These are phyloP conservation scores for Amoebophrya sp. DNA, from an alignment of 169 alveolate species.

Conservation along the genomic window DNA sequence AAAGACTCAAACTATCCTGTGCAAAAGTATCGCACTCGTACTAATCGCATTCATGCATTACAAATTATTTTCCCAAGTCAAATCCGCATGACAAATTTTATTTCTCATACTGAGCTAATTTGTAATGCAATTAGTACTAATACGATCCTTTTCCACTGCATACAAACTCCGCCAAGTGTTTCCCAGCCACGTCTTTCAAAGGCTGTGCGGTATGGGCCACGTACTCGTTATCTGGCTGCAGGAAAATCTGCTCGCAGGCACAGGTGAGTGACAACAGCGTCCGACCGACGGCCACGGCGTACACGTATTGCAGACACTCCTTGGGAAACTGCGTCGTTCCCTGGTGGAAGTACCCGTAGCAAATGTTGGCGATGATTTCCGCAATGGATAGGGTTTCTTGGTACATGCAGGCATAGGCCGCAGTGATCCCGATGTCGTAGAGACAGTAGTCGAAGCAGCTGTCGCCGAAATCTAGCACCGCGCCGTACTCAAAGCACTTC, in stretches of 20 bases:
- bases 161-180: too few species aligned
- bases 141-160: too few species aligned
- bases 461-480: constrained; percentile 18
- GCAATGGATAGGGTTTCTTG: neutral
- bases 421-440: neutral
- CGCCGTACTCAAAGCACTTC: neutral
- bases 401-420: neutral
- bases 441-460: neutral
- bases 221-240: constrained; percentile 1
- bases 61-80: too few species aligned
- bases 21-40: too few species aligned
- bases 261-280: neutral
- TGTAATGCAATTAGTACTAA: too few species aligned
- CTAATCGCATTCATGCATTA: too few species aligned
- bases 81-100: too few species aligned
- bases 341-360: neutral
- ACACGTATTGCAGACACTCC: neutral
- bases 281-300: neutral
- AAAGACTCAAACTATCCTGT: too few species aligned
- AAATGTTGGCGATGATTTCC: neutral
- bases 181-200: too few species aligned
- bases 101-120: too few species aligned
- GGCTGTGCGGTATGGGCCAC: neutral
- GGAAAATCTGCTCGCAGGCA: neutral
- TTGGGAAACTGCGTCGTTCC: neutral